These are phyloP conservation scores for Tylopilus sp. DNA, from an alignment of 768 basidiomycete genomes.

Conservation along the genomic window DNA sequence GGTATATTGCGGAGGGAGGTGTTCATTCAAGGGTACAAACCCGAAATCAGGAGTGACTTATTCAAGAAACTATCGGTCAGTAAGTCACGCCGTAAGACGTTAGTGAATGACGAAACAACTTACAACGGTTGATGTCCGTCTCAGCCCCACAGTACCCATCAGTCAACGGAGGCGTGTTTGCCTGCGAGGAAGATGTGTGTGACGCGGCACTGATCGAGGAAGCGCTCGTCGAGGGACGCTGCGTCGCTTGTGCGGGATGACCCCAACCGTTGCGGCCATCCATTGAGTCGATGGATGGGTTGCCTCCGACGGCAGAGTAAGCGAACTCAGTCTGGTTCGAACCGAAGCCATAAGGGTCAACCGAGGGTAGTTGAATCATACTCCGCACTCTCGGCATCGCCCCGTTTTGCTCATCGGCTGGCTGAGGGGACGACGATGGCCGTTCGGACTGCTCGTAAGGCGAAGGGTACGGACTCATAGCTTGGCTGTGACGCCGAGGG, in stretches of 20 bases:
- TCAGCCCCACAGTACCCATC: conserved; percentile 61
- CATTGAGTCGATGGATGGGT: conserved; percentile 35
- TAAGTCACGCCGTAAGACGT: conserved; percentile 40
- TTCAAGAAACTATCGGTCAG: conserved; percentile 43
- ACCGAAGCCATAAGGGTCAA: conserved; percentile 63
- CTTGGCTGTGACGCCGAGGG: conserved; percentile 77
- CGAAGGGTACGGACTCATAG: conserved; percentile 83
- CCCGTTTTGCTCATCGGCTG: conserved; percentile 44
- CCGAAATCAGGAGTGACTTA: conserved; percentile 82
- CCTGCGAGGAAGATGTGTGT: conserved; percentile 75
- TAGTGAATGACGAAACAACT: conserved; percentile 40
- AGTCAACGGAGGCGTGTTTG: conserved; percentile 72
- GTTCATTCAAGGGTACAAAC: conserved; percentile 79
- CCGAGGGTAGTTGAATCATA: conserved; percentile 78
- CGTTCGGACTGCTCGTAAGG: conserved; percentile 74
- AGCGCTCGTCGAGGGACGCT: conserved; percentile 68
- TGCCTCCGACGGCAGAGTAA: conserved; percentile 60
- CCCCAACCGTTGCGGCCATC: conserved; percentile 45
- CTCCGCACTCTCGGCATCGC: conserved; percentile 73
- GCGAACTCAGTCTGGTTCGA: conserved; percentile 77
- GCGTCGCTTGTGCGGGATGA: conserved; percentile 29
- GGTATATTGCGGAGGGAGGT: conserved; percentile 61
- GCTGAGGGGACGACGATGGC: conserved; percentile 70
- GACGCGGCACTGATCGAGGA: conserved; percentile 76
- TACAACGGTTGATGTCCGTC: conserved; percentile 81